A percentile compares a stretch with the other conserved stretches of the same genome.
Conservation (phyloP, 805 yeast genomes). For the Saccharomyces cerevisiae region DNA sequence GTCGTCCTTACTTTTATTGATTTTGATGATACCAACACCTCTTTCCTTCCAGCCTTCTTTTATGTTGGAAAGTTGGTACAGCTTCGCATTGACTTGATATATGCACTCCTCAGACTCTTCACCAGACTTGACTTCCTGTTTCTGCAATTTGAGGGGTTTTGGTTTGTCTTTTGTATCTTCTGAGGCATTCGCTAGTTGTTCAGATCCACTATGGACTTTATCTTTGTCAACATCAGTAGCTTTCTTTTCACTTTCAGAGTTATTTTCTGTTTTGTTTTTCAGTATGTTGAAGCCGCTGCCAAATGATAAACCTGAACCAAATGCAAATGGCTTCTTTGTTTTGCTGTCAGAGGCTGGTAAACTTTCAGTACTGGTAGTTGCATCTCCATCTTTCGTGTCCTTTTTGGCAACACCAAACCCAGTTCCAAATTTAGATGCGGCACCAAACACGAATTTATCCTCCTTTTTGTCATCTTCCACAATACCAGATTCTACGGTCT, state of each 20-base stretch:
- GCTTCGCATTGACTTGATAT: constrained; percentile 64
- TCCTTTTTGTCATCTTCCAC: constrained; percentile 9
- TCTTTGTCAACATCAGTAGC: constrained; percentile 9
- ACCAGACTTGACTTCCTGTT: constrained; percentile 65
- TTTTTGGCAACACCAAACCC: constrained; percentile 25
- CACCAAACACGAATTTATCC: constrained; percentile 50
- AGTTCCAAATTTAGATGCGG: constrained; percentile 42
- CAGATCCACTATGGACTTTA: constrained; percentile 9
- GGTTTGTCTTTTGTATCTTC: constrained; percentile 14
- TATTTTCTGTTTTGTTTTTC: constrained; percentile 9
- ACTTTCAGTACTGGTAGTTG: background rate
- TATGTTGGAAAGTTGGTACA: constrained; percentile 64
- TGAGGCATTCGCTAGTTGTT: constrained; percentile 3
- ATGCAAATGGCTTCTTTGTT: constrained; percentile 26
- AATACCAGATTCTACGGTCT: background rate
- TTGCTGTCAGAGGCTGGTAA: constrained; percentile 3
- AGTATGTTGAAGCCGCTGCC: constrained; percentile 30
- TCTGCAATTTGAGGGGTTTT: constrained; percentile 45
- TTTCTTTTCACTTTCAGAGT: constrained; percentile 8
- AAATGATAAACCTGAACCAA: constrained; percentile 40
- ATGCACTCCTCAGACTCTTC: constrained; percentile 77
- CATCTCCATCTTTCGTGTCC: background rate
- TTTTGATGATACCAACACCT: constrained; percentile 82
- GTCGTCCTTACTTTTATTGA: constrained; percentile 41
- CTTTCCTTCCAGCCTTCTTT: constrained; percentile 90